Percentiles rank a stretch among this genome's conserved stretches.
Conservation (phyloP, 371 early-diverging fungal genomes). For the Apophysomyces sp. region DNA sequence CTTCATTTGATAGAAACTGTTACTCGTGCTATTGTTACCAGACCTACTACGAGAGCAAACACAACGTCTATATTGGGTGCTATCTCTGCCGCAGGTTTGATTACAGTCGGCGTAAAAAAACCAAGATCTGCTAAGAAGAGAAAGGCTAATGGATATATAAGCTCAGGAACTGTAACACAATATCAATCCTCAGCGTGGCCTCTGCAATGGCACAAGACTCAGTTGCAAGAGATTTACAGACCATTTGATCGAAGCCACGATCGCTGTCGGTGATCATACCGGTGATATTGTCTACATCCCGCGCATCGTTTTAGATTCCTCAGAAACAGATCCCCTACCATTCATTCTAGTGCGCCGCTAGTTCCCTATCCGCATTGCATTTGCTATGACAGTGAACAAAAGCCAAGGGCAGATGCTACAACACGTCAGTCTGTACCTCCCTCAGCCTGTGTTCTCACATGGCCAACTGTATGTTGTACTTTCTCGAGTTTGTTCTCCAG, state of each 20-base stretch:
- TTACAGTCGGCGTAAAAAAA: too few species aligned
- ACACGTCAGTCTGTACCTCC: slow-evolving; percentile 17
- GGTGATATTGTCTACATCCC: slow-evolving; percentile 1
- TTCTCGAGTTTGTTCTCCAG: slow-evolving; percentile 3
- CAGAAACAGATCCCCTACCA: neutral
- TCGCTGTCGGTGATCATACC: neutral
- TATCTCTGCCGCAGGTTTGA: too few species aligned
- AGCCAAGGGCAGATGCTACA: slow-evolving; percentile 22
- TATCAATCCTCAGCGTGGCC: slow-evolving; percentile 9
- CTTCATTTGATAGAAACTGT: too few species aligned
- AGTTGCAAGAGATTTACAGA: too few species aligned
- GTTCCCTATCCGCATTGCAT: slow-evolving; percentile 19
- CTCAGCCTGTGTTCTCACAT: slow-evolving; percentile 6
- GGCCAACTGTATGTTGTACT: slow-evolving; percentile 16
- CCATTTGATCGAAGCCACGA: neutral
- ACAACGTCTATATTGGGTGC: too few species aligned
- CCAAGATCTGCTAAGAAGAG: too few species aligned
- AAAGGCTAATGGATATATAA: too few species aligned
- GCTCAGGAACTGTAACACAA: too few species aligned
- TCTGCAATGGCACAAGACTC: slow-evolving; percentile 15
- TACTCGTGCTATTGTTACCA: too few species aligned
- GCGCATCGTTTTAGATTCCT: neutral
- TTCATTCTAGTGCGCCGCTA: slow-evolving; percentile 1
- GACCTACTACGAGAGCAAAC: too few species aligned
- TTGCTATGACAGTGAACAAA: slow-evolving; percentile 27